A percentile compares a stretch with the other conserved stretches of the same genome.
Conservation (phyloP, 495 filamentous ascomycete genomes). For the Alectoria sarmentosa region DNA sequence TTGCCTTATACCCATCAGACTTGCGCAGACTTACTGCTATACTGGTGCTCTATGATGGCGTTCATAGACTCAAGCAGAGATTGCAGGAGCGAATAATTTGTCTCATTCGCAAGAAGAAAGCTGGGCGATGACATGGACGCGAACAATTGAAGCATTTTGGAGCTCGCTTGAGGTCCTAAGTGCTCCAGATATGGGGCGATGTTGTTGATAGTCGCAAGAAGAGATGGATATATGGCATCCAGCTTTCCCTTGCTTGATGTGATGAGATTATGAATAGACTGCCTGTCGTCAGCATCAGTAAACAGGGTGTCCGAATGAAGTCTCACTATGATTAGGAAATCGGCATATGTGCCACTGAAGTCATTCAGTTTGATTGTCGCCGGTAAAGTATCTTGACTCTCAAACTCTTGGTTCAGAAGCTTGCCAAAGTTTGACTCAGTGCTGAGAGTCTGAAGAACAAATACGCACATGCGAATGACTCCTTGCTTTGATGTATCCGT, state of each 20-base stretch:
- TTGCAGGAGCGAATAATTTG: constrained; percentile 73
- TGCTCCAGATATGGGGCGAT: constrained; percentile 76
- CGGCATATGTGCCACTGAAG: constrained; percentile 87
- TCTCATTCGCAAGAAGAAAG: constrained; percentile 93
- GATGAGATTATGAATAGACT: constrained; percentile 92
- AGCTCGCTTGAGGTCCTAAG: constrained; percentile 64
- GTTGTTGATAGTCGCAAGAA: constrained; percentile 91
- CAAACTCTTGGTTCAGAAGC: constrained; percentile 83
- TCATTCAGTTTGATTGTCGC: constrained; percentile 67
- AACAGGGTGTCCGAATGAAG: neutral
- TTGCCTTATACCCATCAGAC: neutral
- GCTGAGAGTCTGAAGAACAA: constrained; percentile 91
- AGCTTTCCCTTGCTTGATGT: constrained; percentile 88
- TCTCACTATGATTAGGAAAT: constrained; percentile 85
- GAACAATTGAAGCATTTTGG: constrained; percentile 83
- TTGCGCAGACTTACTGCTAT: constrained; percentile 52
- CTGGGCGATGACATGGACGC: constrained; percentile 90
- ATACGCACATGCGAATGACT: constrained; percentile 91
- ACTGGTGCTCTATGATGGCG: constrained; percentile 87
- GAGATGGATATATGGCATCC: constrained; percentile 84
- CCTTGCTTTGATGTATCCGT: constrained; percentile 83
- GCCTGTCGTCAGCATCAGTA: constrained; percentile 30
- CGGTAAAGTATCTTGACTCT: constrained; percentile 83
- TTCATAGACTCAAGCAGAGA: constrained; percentile 89
- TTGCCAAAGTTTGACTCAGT: constrained; percentile 87